Base-by-base conservation (phyloP, 2,329 filamentous ascomycete species). In the Escovopsis sp. region DNA sequence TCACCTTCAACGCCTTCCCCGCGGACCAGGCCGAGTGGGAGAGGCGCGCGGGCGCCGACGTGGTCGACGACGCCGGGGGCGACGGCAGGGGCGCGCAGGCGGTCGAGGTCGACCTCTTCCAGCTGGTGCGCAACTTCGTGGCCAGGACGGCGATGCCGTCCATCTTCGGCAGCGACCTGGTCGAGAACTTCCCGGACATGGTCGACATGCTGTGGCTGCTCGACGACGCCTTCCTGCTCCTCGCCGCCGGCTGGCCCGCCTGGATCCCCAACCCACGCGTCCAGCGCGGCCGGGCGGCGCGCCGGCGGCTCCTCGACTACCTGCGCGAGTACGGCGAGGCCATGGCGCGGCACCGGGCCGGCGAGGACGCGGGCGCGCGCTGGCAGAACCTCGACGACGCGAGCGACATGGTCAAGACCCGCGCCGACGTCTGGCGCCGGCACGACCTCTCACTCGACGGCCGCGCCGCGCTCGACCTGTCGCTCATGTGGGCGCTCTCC, bases 21-120 rank as follows among this genome's bases (percentile, higher is more conserved):
- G 54, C 60, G 4, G 62, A 65, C 38, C 62, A 65, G 45, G 54
- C 51, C 38, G 58, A 59, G 6, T 65, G 63, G 63, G 63, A 65
- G 47, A 50, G 56, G n/a, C 19, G 51, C 5, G 59, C 60, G 0
- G 54, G 53, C 1, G 59, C 58, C 6, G 53, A 55, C 7, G 48
- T 57, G 7, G 47, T 63, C n/a, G 54, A 56, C 23, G 48, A 53
- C 12, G 40, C 43, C 6, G 47, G 52, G 18, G 15, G 15, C 10
- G 28, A 30, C 28, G 41, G 42, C 7, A 46, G 46, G 3, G 53
- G 51, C 10, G 51, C 54, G 12, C 45, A 43, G 3, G 53, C 53
- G 36, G 59, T 63, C 46, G 56, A 61, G 18, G 55, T 52, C 2
- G 58, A 64, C 30, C 48, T 62, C 37, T 53, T 56, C 36, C 55